Conservation (phyloP, 2,329 filamentous ascomycete species). For the Chrysoporthe deuterocubensis region DNA sequence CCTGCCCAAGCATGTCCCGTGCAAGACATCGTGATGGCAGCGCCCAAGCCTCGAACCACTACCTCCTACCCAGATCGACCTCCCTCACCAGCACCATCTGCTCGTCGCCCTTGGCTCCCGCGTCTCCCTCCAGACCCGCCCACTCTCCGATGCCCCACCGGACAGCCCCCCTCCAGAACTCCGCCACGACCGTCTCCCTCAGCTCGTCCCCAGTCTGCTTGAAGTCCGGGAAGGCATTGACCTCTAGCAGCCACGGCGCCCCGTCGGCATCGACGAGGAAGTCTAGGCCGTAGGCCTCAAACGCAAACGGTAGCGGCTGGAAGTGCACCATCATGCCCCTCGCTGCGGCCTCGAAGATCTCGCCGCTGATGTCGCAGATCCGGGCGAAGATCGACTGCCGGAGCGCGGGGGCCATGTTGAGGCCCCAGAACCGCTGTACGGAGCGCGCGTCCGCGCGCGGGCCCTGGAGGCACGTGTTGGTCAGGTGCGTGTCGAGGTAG, state of each 20-base stretch:
- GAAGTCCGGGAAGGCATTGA: constrained; percentile 97
- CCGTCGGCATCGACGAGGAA: constrained; percentile 76
- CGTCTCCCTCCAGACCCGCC: constrained; percentile 52
- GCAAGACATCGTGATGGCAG: neutral
- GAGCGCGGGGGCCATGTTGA: constrained; percentile 46
- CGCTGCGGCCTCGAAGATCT: constrained; percentile 86
- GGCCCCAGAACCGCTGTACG: constrained; percentile 75
- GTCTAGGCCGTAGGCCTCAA: constrained; percentile 91
- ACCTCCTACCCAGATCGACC: constrained; percentile 55
- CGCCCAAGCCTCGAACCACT: neutral
- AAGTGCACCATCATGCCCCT: constrained; percentile 87
- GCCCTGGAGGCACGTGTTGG: constrained; percentile 91
- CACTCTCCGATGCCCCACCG: constrained; percentile 69
- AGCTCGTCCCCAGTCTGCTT: constrained; percentile 83
- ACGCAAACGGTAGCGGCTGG: constrained; percentile 83
- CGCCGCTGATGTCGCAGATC: constrained; percentile 73
- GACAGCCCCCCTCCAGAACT: constrained; percentile 77
- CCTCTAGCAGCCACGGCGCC: constrained; percentile 78
- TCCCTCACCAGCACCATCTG: constrained; percentile 57
- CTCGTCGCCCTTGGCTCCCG: constrained; percentile 33
- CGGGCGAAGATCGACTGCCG: constrained; percentile 69
- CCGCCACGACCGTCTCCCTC: constrained; percentile 66
- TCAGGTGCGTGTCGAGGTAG: constrained; percentile 77
- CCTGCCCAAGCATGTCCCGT: neutral
- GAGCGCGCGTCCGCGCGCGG: constrained; percentile 52